Conservation (phyloP, 148 eudicot genomes). For the Nepenthes mirabilis region DNA sequence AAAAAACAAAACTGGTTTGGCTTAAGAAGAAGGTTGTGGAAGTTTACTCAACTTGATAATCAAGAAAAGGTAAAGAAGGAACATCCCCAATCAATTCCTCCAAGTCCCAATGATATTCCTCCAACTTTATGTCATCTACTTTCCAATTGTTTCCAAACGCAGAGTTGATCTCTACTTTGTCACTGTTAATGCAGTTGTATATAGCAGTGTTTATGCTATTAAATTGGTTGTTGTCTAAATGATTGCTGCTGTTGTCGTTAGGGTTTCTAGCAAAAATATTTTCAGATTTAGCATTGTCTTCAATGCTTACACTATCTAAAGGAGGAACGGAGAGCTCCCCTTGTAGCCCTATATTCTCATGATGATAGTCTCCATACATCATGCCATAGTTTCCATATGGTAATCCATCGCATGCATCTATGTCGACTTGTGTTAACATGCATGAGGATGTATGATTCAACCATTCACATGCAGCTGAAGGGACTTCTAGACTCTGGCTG, state of each 20-base stretch:
- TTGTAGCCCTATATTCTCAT: conserved; percentile 22
- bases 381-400: conserved; percentile 15
- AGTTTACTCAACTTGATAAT: conserved; percentile 32
- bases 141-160: conserved; percentile 21
- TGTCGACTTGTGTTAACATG: conserved; percentile 8
- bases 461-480: not conserved
- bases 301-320: not conserved
- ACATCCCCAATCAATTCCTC: conserved; percentile 72
- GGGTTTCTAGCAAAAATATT: conserved; percentile 1
- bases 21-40: no score
- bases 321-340: conserved; percentile 26
- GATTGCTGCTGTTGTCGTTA: conserved; percentile 1
- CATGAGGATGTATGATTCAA: conserved; percentile 3
- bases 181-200: conserved; percentile 6
- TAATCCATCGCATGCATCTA: conserved; percentile 2
- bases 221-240: conserved; percentile 8
- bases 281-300: not conserved
- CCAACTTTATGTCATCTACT: conserved; percentile 46
- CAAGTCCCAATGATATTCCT: conserved; percentile 49
- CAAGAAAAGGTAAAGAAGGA: conserved; percentile 55
- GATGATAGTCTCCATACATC: conserved; percentile 2
- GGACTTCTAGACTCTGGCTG: conserved; percentile 8
- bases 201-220: not conserved
- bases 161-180: conserved; percentile 3
- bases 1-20: no score